A percentile compares a stretch with the other conserved stretches of the same genome.
Evolutionary conservation across 23 red algal genomes (phyloP).

Genomic region (Pyropia haitanensis): DNA sequence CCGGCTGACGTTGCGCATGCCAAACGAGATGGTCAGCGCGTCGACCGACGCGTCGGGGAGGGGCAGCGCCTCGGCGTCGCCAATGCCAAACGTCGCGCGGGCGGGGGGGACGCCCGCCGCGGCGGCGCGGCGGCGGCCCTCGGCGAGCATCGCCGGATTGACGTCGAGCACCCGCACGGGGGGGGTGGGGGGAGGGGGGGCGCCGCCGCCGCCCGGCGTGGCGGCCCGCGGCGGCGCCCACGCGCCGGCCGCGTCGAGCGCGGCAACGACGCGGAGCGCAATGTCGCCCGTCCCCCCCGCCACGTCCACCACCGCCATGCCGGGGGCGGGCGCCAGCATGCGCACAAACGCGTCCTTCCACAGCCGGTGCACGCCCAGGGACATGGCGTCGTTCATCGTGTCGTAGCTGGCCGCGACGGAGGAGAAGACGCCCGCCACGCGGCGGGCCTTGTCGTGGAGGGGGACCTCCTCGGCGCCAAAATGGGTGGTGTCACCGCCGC

Average conservation of each 20-base stretch:
- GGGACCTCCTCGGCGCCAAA: constrained; percentile 43
- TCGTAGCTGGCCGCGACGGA: constrained; percentile 84
- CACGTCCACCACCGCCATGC: constrained; percentile 68
- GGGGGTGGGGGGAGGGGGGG: neutral
- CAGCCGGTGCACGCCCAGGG: constrained; percentile 70
- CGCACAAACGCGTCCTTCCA: constrained; percentile 80
- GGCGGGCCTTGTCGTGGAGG: constrained; percentile 29
- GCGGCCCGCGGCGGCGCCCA: constrained; percentile 3
- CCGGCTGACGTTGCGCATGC: constrained; percentile 82
- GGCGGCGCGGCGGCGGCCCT: constrained; percentile 15
- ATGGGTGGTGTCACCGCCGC: constrained; percentile 21
- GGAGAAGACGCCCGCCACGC: constrained; percentile 70
- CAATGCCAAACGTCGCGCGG: constrained; percentile 26
- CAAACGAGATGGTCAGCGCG: constrained; percentile 90
- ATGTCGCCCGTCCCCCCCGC: constrained; percentile 94
- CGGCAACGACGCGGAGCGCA: constrained; percentile 53
- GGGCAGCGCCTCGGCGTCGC: constrained; percentile 67
- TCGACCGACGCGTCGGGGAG: constrained; percentile 43
- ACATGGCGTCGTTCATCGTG: constrained; percentile 98
- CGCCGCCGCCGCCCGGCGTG: neutral
- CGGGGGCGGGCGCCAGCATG: constrained; percentile 17
- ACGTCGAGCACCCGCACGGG: constrained; percentile 33
- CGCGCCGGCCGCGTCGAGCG: neutral
- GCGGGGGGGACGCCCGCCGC: constrained; percentile 1
- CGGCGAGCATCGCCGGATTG: constrained; percentile 55